Base-by-base conservation (phyloP, 108 stramenopile genomes). In the Skeletonema menzelii region DNA sequence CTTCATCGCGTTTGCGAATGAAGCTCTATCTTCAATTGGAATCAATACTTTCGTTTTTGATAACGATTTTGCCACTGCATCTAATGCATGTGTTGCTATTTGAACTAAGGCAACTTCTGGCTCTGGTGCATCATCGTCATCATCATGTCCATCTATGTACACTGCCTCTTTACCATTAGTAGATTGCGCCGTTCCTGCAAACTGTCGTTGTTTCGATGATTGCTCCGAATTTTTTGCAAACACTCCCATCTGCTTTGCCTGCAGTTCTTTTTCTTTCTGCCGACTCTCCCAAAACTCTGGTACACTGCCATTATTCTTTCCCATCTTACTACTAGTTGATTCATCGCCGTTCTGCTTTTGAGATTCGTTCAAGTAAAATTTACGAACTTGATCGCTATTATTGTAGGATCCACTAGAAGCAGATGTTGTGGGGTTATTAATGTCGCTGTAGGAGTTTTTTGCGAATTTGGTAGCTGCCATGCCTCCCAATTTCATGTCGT, bases 401-500 rank as follows among this genome's bases (percentile, higher is more conserved):
- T 82, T 70, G 70, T 82, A 82, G 5, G 38, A n/a, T 20, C 27
- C 79, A 27, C 49, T 62, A 17, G 2, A 37, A 37, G 69, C 66
- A 8, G 63, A 68, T 6, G 34, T 27, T n/a, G 24, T 17, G n/a
- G 38, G 15, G 62, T 40, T 46, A n/a, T 58, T 63, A 22, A n/a
- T n/a, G n/a, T n/a, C n/a, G n/a, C 44, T 70, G 20, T 56, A 53
- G 64, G 44, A 46, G 44, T 46, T 46, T 46, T 46, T 46, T 46
- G 44, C 44, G 14, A 46, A 46, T 46, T 46, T 46, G 3, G 44
- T 46, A 5, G 44, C 44, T 4, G 44, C 44, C 44, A 46, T 46
- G 4, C 80, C 80, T 15, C 80, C 75, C 13, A 76, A 47, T 55
- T 77, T 65, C 65, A 82, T 82, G 57, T 82, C 81, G 32, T 82